Evolutionary conservation across 2,329 filamentous ascomycete species (phyloP), one percentile per base, ranked within the genome.

Genomic region (Cyphellophora attinorum): DNA sequence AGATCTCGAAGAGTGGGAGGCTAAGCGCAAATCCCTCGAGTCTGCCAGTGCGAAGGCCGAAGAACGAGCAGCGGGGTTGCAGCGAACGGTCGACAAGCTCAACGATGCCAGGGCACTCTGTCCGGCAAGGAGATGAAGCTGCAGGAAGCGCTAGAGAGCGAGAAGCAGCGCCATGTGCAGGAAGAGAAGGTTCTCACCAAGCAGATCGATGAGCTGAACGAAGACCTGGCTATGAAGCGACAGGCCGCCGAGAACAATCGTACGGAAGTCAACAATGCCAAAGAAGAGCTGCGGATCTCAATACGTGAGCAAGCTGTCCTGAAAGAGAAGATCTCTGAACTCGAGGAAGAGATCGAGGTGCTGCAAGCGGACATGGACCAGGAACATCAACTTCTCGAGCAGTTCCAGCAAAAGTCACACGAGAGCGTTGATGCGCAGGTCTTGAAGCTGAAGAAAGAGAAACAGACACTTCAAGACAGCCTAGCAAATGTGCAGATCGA

Each of bases 281-380:
- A 73, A 35, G 81, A 86, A 44, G 77, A 85, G 37, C 66, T 86
- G 6, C 74, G 81, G n/a, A 65, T 79, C 32, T 72, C 73, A 16
- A 74, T 78, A 44, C 67, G 79, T 14, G 75, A 79, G 44, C 70
- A 75, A 51, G 71, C 76, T 44, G 54, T 67, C 1, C 66, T 83
- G 40, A 64, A 66, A 31, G 78, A 82, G 45, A 84, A 77, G 53
- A 64, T 78, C 2, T 73, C 81, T 38, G 68, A 70, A 5, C 56
- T 88, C 13, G 80, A 88, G 51, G 81, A 86, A 45, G 82, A 86
- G 52, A 67, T 85, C n/a, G 77, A 84, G 34, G 73, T 84, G 17
- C 59, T 88, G 11, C 80, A 85, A 53, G 65, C 68, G 14, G 72
- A 69, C 23, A 57, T 79, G 28, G 77, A 82, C 32, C 72, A 79